phyloP scores from a whole-genome alignment of 345 rosid species.

The Bruguiera gymnorhiza region DNA sequence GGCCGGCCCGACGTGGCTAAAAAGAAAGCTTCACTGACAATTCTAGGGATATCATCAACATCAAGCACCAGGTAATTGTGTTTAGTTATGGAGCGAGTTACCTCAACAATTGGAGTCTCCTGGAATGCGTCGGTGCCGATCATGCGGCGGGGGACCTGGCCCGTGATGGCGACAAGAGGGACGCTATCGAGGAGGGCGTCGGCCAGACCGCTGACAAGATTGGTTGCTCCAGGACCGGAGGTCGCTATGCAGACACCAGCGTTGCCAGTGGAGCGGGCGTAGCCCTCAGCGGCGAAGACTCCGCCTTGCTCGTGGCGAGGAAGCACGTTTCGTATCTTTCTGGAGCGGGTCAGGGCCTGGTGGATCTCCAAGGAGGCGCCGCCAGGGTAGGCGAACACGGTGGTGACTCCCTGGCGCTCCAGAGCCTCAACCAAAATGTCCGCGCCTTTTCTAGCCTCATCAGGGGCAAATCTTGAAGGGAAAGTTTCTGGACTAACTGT shows the following conservation, averaged over 20 bases:
- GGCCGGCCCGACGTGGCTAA: constrained; percentile 86
- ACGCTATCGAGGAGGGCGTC: constrained; percentile 86
- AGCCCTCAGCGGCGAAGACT: constrained; percentile 89
- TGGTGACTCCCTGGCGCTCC: constrained; percentile 74
- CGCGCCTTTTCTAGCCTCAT: constrained; percentile 87
- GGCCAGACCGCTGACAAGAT: constrained; percentile 84
- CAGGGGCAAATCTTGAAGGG: constrained; percentile 47
- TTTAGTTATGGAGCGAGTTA: constrained; percentile 82
- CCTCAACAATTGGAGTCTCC: constrained; percentile 93
- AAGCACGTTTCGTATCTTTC: constrained; percentile 65
- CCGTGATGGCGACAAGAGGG: constrained; percentile 86
- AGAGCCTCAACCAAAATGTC: constrained; percentile 93
- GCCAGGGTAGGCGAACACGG: constrained; percentile 90
- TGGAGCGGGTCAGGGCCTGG: constrained; percentile 93
- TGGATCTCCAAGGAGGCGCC: constrained; percentile 99
- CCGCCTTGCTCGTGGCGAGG: constrained; percentile 99
- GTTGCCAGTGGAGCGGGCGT: constrained; percentile 79
- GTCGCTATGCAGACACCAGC: constrained; percentile 95
- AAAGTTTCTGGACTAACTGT: constrained; percentile 10
- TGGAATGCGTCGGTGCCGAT: constrained; percentile 94
- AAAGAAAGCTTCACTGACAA: constrained; percentile 75
- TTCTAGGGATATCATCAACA: constrained; percentile 85
- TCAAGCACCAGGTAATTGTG: constrained; percentile 84
- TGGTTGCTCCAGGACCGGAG: constrained; percentile 92
- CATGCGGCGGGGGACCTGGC: constrained; percentile 93